Evolutionary conservation across 108 stramenopile species (phyloP), one percentile per base, ranked within the genome.

Genomic region (Nitzschia putrida): DNA sequence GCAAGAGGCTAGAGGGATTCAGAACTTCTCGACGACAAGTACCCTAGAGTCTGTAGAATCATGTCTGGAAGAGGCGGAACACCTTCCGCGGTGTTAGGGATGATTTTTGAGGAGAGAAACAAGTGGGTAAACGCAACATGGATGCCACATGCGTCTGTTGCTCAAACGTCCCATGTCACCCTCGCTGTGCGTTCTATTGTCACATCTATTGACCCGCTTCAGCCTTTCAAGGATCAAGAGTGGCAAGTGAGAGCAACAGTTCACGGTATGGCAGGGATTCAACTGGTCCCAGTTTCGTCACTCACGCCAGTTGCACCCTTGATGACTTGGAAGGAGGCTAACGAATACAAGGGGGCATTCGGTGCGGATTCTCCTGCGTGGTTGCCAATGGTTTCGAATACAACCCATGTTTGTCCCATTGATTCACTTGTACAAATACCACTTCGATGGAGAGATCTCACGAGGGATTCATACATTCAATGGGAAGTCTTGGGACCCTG

Each of bases 381-480:
- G 57, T 23, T 54, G 6, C 73, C 81, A 52, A 42, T 52, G 18
- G 64, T 73, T 38, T 60, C 73, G 34, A 53, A 24, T 40, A 65
- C 55, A 8, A 65, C 79, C 8, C 75, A 78, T 42, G 53, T 72
- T 65, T 78, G 83, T 38, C 24, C 51, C 16, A 69, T 77, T 68
- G 57, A 85, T 49, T 39, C 71, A 44, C 16, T 73, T 7, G 42
- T 85, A n/a, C 71, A 79, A 25, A 57, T 92, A 49, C 88, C 91
- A 4, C 57, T 89, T 16, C 81, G 91, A 70, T 92, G 87, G 88
- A 76, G 91, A 67, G 91, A 92, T 83, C 69, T 92, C 43, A 85
- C 91, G 11, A 72, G 91, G 13, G 91, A 92, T 66, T 81, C 88
- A 6, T 85, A 81, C 50, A 40, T 92, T 0, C 39, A 71, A 25